Percentiles rank a stretch among this genome's conserved stretches.
Evolutionary conservation across 1,284 basidiomycete genomes (phyloP).

Genomic region (Boletus smithii): DNA sequence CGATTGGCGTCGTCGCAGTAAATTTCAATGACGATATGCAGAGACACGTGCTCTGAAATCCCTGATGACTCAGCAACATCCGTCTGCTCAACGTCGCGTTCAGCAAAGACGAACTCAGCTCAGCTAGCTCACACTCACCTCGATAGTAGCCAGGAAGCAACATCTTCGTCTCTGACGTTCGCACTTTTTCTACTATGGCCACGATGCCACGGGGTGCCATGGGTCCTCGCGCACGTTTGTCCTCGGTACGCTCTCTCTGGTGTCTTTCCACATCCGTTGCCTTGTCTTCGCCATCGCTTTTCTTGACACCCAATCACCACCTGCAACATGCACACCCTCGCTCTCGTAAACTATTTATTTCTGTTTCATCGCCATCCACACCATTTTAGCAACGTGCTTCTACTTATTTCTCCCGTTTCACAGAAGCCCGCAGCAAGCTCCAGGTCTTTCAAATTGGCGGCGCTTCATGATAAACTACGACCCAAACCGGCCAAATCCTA

Average conservation of each 20-base stretch:
- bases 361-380: constrained; percentile 9
- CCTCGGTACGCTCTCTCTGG: too few relatives aligned
- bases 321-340: constrained; percentile 19
- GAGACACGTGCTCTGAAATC: constrained; percentile 29
- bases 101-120: constrained; percentile 7
- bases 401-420: background rate
- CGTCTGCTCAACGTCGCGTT: constrained; percentile 9
- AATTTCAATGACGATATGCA: constrained; percentile 29
- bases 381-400: constrained; percentile 23
- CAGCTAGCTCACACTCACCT: constrained; percentile 19
- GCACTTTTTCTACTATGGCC: constrained; percentile 27
- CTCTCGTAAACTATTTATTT: constrained; percentile 18
- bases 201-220: constrained; percentile 30
- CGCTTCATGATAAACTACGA: too few relatives aligned
- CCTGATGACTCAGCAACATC: constrained; percentile 28
- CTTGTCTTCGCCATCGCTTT: constrained; percentile 11
- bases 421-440: constrained; percentile 13
- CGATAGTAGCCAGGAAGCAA: constrained; percentile 10
- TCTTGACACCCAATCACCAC: constrained; percentile 24
- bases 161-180: constrained; percentile 10
- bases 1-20: constrained; percentile 3
- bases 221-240: constrained; percentile 38
- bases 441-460: constrained; percentile 24
- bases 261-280: too few relatives aligned
- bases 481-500: too few relatives aligned